Conservation (phyloP, 1,284 basidiomycete genomes). For the Rhodotorula sp. region DNA sequence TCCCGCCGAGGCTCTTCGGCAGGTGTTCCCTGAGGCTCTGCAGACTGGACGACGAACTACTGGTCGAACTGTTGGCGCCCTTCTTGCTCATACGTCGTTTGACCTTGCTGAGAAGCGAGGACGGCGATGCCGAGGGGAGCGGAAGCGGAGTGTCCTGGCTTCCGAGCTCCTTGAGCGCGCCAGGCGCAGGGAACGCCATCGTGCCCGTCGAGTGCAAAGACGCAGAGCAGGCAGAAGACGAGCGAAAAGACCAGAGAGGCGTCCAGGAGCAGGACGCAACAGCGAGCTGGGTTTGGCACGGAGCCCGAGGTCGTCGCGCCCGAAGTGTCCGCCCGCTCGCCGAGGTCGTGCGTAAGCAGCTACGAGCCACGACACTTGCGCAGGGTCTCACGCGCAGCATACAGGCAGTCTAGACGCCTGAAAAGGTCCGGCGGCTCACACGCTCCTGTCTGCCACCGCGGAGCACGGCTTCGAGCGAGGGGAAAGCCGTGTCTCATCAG, state of each 20-base stretch:
- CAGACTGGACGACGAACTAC: background rate
- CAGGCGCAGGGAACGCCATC: background rate
- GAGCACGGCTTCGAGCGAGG: too few species aligned
- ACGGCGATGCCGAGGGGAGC: background rate
- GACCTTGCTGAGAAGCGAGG: conserved; percentile 6
- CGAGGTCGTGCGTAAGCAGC: too few species aligned
- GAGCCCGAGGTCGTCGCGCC: too few species aligned
- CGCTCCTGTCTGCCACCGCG: too few species aligned
- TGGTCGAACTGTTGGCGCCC: background rate
- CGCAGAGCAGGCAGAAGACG: too few species aligned
- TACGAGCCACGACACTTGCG: too few species aligned
- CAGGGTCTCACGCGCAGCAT: too few species aligned
- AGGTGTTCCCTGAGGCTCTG: conserved; percentile 1
- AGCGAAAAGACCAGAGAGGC: too few species aligned
- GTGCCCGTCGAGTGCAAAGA: background rate
- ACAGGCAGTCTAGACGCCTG: too few species aligned
- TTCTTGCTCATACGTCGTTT: conserved; percentile 3
- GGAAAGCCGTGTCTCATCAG: too few species aligned
- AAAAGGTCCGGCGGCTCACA: too few species aligned
- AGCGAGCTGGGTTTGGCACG: background rate
- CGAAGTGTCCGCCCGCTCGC: too few species aligned
- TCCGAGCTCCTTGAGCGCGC: background rate
- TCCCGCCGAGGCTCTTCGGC: background rate
- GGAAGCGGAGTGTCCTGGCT: background rate
- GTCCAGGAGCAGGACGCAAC: background rate